Evolutionary conservation across 2,329 filamentous ascomycete genomes (phyloP).

Genomic region (Aspergillus sp.): DNA sequence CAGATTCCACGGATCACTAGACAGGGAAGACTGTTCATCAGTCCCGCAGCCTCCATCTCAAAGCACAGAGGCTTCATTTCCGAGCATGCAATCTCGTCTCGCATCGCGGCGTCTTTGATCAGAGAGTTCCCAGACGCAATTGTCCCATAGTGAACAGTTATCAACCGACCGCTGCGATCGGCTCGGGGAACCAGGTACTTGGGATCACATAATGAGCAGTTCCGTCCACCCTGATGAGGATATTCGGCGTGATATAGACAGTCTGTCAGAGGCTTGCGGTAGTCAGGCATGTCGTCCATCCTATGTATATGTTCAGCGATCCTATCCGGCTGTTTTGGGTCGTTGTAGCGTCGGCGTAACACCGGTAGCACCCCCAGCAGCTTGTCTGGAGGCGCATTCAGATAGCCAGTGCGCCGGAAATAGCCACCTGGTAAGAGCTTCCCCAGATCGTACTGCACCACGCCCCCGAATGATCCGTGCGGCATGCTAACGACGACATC

Average conservation of each 20-base stretch:
- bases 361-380: background rate
- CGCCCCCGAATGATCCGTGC: background rate
- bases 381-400: constrained; percentile 12
- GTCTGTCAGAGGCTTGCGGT: background rate
- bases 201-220: background rate
- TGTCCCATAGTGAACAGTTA: background rate
- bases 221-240: background rate
- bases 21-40: no score
- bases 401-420: constrained; percentile 9
- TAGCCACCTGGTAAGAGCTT: constrained; percentile 6
- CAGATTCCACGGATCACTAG: no score
- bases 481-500: constrained; percentile 6
- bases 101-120: background rate
- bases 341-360: background rate
- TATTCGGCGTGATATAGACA: background rate
- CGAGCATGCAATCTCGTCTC: background rate
- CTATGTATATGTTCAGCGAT: background rate
- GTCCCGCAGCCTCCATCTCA: no score
- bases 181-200: background rate
- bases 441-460: constrained; percentile 21
- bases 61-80: no score
- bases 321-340: background rate
- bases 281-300: background rate
- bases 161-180: background rate
- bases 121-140: background rate